Conservation (phyloP, 164 flowering plant species). For the Sedum album region DNA sequence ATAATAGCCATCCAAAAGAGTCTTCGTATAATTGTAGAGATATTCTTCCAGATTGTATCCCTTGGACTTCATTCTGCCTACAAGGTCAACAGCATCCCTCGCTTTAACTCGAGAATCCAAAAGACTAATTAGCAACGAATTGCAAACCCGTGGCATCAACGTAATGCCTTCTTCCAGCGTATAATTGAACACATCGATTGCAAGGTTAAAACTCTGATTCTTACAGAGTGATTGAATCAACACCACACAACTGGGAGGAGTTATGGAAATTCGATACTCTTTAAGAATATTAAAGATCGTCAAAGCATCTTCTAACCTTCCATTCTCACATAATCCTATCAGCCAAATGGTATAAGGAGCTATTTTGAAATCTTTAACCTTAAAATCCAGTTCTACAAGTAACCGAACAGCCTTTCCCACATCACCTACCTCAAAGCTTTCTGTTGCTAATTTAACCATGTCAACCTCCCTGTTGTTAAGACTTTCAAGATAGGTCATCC, state of each 20-base stretch:
- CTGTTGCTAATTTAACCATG: no score
- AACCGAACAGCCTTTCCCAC: slow-evolving; percentile 37
- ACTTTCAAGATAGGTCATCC: no score
- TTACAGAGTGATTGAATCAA: slow-evolving; percentile 46
- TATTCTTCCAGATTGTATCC: slow-evolving; percentile 48
- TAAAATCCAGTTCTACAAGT: slow-evolving; percentile 47
- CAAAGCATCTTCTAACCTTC: slow-evolving; percentile 45
- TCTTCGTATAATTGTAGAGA: no score
- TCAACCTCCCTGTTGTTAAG: no score
- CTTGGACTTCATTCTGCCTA: slow-evolving; percentile 33
- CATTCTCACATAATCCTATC: slow-evolving; percentile 56
- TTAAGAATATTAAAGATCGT: slow-evolving; percentile 43
- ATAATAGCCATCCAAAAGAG: slow-evolving; percentile 14
- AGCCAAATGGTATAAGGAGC: no score
- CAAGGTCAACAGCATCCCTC: slow-evolving; percentile 28
- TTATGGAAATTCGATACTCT: slow-evolving; percentile 30
- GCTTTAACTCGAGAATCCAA: slow-evolving; percentile 26
- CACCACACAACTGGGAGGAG: slow-evolving; percentile 57
- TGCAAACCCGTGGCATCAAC: slow-evolving; percentile 40
- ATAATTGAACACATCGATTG: slow-evolving; percentile 51
- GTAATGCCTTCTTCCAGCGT: slow-evolving; percentile 41
- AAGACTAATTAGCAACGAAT: slow-evolving; percentile 36
- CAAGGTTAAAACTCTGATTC: slow-evolving; percentile 33
- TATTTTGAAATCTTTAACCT: slow-evolving; percentile 29
- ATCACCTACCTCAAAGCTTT: slow-evolving; percentile 36